Percentiles rank a stretch among this genome's conserved stretches.
These are phyloP conservation scores for Fusarium verrucosum DNA, from an alignment of 2,329 filamentous ascomycete species.

Conservation along the genomic window DNA sequence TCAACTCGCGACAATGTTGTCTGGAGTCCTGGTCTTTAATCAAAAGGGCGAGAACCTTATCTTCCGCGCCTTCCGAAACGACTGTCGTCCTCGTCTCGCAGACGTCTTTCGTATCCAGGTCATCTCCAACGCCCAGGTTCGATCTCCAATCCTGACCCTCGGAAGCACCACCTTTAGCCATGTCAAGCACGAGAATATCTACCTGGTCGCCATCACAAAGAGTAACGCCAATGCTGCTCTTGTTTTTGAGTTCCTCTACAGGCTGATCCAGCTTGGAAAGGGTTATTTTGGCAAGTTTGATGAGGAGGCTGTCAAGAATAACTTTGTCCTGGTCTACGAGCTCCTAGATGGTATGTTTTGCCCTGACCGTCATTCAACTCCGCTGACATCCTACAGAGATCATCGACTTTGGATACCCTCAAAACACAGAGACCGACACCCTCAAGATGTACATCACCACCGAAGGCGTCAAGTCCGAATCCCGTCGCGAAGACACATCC, in stretches of 20 bases:
- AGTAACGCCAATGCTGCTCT: slow-evolving; percentile 98
- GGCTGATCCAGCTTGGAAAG: slow-evolving; percentile 87
- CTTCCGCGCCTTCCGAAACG: slow-evolving; percentile 97
- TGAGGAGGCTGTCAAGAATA: slow-evolving; percentile 99
- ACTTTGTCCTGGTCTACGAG: slow-evolving; percentile 98
- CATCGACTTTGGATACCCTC: slow-evolving; percentile 97
- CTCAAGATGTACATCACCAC: slow-evolving; percentile 99
- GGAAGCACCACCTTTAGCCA: slow-evolving; percentile 99
- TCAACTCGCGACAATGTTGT: slow-evolving; percentile 76
- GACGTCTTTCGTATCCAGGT: slow-evolving; percentile 99
- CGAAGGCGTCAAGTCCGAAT: slow-evolving; percentile 94
- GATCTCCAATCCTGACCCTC: slow-evolving; percentile 95
- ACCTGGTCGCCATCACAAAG: slow-evolving; percentile 96
- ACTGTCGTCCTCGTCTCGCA: slow-evolving; percentile 95
- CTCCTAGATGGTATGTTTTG: slow-evolving; percentile 80
- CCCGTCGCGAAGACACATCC: slow-evolving; percentile 87
- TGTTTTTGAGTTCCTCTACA: slow-evolving; percentile 97
- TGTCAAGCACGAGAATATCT: slow-evolving; percentile 99
- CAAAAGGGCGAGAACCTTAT: slow-evolving; percentile 99
- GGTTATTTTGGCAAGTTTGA: slow-evolving; percentile 99
- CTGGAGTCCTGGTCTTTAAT: slow-evolving; percentile 97
- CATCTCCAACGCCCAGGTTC: slow-evolving; percentile 97
- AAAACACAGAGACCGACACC: slow-evolving; percentile 98
- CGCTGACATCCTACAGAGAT: slow-evolving; percentile 71
- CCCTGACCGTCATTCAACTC: too few species aligned